These are phyloP conservation scores for Cyberlindnera meyerae DNA, from an alignment of 805 yeast genomes.

Conservation along the genomic window DNA sequence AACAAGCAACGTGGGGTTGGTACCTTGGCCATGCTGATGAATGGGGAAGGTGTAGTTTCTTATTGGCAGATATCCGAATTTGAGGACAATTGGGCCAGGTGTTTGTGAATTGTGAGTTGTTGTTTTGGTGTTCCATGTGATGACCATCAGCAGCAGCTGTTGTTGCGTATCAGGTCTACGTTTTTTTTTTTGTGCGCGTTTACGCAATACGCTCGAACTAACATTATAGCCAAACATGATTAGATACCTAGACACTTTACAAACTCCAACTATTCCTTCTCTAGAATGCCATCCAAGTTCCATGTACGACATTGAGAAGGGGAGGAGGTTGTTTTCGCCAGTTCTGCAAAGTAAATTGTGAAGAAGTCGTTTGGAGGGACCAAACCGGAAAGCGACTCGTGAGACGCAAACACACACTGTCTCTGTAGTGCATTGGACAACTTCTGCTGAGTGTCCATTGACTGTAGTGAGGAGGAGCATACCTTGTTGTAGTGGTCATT, in stretches of 20 bases:
- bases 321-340: no score
- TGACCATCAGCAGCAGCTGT: no score
- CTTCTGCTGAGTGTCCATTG: constrained; percentile 2
- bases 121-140: neutral
- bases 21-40: constrained; percentile 16
- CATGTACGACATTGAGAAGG: constrained; percentile 3
- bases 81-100: no score
- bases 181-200: no score
- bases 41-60: no score
- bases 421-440: constrained; percentile 13
- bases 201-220: no score
- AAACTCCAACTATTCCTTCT: constrained; percentile 12
- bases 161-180: no score
- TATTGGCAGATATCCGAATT: no score
- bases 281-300: constrained; percentile 10
- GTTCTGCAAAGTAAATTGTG: constrained; percentile 16
- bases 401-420: constrained; percentile 15
- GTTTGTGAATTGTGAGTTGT: neutral
- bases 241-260: constrained; percentile 12
- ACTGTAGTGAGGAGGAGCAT: no score
- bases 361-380: constrained; percentile 23
- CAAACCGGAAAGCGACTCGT: constrained; percentile 18
- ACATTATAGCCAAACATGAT: neutral
- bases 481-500: neutral
- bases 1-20: constrained; percentile 65